These are phyloP conservation scores for Trichoderma erinaceum DNA, from an alignment of 495 filamentous ascomycete species.

Conservation along the genomic window DNA sequence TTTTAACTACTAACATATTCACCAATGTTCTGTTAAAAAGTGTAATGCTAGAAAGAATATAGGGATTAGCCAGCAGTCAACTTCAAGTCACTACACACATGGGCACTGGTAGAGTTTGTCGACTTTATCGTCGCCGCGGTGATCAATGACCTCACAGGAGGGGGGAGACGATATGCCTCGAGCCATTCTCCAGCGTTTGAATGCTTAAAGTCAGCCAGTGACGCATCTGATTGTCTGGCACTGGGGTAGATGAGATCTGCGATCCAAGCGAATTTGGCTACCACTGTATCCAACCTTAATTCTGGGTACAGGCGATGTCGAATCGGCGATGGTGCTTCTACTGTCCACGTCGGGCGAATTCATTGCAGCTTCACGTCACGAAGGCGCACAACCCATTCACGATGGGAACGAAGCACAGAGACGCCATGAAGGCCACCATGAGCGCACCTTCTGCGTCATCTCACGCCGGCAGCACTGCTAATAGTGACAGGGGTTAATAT, in stretches of 20 bases:
- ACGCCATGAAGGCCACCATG: background rate
- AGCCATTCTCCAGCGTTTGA: background rate
- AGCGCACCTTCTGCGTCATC: background rate
- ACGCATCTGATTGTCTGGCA: background rate
- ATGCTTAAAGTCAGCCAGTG: background rate
- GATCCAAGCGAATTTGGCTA: background rate
- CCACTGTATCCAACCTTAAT: background rate
- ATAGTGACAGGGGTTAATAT: slow-evolving; percentile 14
- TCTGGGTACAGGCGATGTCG: background rate
- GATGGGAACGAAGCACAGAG: background rate
- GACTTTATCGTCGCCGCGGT: background rate
- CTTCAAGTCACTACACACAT: too few species aligned
- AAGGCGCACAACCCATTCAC: too few species aligned
- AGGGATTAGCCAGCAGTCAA: too few species aligned
- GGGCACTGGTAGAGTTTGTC: background rate
- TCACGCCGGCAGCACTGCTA: background rate
- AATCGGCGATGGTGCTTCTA: background rate
- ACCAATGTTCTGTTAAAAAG: too few species aligned
- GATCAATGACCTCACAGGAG: slow-evolving; percentile 3
- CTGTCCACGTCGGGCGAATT: background rate
- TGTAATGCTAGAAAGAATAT: too few species aligned
- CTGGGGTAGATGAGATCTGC: background rate
- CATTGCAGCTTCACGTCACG: background rate
- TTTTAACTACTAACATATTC: too few species aligned
- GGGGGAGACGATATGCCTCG: background rate